Percentiles rank a stretch among this genome's conserved stretches.
Evolutionary conservation across 345 rosid genomes (phyloP).

Genomic region (Sisymbrium irio): DNA sequence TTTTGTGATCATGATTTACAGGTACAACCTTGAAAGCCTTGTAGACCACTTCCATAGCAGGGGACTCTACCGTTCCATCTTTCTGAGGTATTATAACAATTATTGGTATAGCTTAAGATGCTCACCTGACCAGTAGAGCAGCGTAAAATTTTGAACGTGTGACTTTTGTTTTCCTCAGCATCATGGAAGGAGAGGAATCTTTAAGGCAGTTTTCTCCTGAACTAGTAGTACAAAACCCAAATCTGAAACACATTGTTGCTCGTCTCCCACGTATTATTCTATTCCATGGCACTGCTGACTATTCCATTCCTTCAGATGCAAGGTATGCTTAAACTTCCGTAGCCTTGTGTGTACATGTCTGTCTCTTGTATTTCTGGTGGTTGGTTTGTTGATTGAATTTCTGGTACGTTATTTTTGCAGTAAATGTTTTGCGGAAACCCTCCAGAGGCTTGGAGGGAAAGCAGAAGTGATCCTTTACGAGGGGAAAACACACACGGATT

Average conservation of each 20-base stretch:
- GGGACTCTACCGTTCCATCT: conserved; percentile 79
- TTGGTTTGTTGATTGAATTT: conserved; percentile 6
- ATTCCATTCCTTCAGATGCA: conserved; percentile 86
- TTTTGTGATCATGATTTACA: conserved; percentile 35
- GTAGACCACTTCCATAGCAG: conserved; percentile 82
- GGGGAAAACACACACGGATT: conserved; percentile 92
- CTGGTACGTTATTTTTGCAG: conserved; percentile 42
- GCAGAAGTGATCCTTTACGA: conserved; percentile 73
- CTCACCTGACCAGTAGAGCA: not conserved
- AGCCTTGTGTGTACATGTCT: conserved; percentile 12
- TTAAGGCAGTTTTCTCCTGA: conserved; percentile 80
- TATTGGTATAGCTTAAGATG: not conserved
- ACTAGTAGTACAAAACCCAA: conserved; percentile 64
- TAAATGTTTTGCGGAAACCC: conserved; percentile 69
- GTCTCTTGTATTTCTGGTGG: conserved; percentile 3
- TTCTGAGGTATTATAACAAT: conserved; percentile 50
- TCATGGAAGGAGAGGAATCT: conserved; percentile 96
- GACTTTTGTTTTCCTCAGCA: conserved; percentile 43
- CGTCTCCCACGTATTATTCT: conserved; percentile 77
- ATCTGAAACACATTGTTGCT: conserved; percentile 47
- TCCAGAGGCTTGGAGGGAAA: conserved; percentile 65
- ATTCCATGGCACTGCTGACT: conserved; percentile 93
- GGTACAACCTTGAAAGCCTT: conserved; percentile 86
- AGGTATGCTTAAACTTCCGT: conserved; percentile 47
- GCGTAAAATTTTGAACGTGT: not conserved